Percentiles rank a stretch among this genome's conserved stretches.
These are phyloP conservation scores for Aspergillus wentii DNA, from an alignment of 495 filamentous ascomycete species.

Conservation along the genomic window DNA sequence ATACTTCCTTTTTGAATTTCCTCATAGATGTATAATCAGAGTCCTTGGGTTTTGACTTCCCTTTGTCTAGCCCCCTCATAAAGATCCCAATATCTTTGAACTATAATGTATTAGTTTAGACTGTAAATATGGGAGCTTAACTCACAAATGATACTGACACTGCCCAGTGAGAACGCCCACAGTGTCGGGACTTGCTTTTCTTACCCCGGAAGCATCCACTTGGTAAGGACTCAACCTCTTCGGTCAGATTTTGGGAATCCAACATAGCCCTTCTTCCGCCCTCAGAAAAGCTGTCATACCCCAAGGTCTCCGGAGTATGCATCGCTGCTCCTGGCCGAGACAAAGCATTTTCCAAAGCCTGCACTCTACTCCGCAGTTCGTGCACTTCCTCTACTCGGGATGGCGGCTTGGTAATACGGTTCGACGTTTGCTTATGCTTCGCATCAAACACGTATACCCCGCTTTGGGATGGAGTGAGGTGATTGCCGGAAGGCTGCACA, in stretches of 20 bases:
- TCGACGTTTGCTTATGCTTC: conserved; percentile 19
- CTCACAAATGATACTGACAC: conserved; percentile 44
- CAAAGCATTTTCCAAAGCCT: conserved; percentile 25
- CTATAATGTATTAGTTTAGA: conserved; percentile 22
- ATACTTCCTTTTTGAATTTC: conserved; percentile 25
- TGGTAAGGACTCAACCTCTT: conserved; percentile 28
- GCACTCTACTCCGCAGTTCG: conserved; percentile 28
- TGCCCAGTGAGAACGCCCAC: conserved; percentile 42
- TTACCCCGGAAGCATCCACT: conserved; percentile 42
- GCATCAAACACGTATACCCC: conserved; percentile 40
- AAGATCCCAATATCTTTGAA: conserved; percentile 43
- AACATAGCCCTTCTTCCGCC: conserved; percentile 1
- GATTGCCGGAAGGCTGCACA: conserved; percentile 10
- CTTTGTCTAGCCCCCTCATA: conserved; percentile 34
- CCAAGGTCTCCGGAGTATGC: conserved; percentile 24
- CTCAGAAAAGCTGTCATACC: conserved; percentile 22
- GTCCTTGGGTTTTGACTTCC: conserved; percentile 18
- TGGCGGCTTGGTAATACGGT: conserved; percentile 24
- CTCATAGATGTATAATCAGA: conserved; percentile 30
- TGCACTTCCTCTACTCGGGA: conserved; percentile 26
- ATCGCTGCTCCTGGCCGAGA: conserved; percentile 13
- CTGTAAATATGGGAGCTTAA: neutral
- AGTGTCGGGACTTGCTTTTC: conserved; percentile 42
- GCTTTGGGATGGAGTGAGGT: conserved; percentile 11
- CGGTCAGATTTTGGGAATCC: conserved; percentile 21